A percentile compares a stretch with the other conserved stretches of the same genome.
Conservation (phyloP, 2,329 filamentous ascomycete genomes). For the Alternaria arbusti region DNA sequence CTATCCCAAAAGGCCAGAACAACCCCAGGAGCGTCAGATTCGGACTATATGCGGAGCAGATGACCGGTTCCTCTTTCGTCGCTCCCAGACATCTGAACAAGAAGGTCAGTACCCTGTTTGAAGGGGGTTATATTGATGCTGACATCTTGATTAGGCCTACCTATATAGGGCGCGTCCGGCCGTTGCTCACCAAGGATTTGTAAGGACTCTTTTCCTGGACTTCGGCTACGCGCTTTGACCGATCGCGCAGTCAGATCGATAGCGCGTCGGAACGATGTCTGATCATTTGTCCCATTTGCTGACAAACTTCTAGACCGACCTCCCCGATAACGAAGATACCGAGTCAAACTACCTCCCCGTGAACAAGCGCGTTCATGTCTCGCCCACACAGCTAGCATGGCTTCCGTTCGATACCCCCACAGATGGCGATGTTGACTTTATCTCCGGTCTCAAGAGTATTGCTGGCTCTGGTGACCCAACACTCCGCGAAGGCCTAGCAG, state of each 20-base stretch:
- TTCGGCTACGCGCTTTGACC: not conserved
- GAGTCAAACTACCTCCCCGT: constrained; percentile 45
- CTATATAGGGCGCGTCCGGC: constrained; percentile 47
- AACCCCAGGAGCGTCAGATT: constrained; percentile 44
- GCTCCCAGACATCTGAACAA: constrained; percentile 47
- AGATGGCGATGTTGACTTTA: constrained; percentile 41
- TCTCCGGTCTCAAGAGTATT: constrained; percentile 45
- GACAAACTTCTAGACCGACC: constrained; percentile 40
- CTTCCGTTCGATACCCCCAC: constrained; percentile 44
- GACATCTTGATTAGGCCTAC: constrained; percentile 23
- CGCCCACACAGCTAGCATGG: constrained; percentile 47
- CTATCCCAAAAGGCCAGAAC: constrained; percentile 57
- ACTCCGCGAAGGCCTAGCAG: constrained; percentile 44
- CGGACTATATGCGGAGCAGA: constrained; percentile 47
- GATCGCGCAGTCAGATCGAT: not conserved
- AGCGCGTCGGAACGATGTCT: not conserved
- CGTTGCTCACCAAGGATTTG: constrained; percentile 48
- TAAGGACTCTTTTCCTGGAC: constrained; percentile 24
- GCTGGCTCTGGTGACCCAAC: constrained; percentile 49
- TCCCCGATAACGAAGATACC: constrained; percentile 45
- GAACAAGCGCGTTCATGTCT: constrained; percentile 47
- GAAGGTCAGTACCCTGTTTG: constrained; percentile 21
- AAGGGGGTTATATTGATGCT: not conserved
- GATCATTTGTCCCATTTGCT: constrained; percentile 21
- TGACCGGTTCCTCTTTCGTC: constrained; percentile 45